Evolutionary conservation across 805 yeast genomes (phyloP), one percentile per base, ranked within the genome.

Genomic region (Soucietia sequanensis): DNA sequence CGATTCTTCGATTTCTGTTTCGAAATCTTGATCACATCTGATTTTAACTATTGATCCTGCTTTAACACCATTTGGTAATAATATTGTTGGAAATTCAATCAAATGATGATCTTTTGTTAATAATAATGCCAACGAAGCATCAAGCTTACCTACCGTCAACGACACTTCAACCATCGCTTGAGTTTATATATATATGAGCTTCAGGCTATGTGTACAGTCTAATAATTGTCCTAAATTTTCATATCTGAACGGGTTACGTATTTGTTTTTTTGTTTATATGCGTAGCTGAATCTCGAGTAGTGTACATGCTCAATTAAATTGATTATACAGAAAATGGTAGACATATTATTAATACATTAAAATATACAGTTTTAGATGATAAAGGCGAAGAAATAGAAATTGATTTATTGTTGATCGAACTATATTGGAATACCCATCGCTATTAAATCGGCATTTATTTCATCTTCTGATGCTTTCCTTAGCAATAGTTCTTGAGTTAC

Each of bases 81-180:
- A 68, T 38, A 91, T 80, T 3, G 98, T 88, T n/a, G 99, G 99
- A 52, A 91, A 93, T 54, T 93, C 99, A 45, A 93, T 90, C 42
- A 91, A 72, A 56, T 90, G 96, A 59, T 91, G 98, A 58, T 91
- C 93, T 37, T 83, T 77, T 13, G 99, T 91, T 24, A 95, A 75
- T 29, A 93, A 70, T 30, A 93, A 70, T 20, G 98, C 98, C 58
- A 93, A 70, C 2, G 97, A 89, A 9, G 97, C 96, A 57, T 93
- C 99, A 29, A 91, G 72, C 65, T 90, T 90, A 31, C 98, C 99
- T 14, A 93, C 97, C 0, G 97, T 90, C 24, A 91, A 74, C 27
- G 95, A 83, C 8, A 90, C 96, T 62, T 88, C 93, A 21, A 89
- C 95, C 87, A 84, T 83, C 8, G 9, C 23, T 15, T 6, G 23